Conservation (phyloP, 1,284 basidiomycete species). For the Cutaneotrichosporon curvatum region DNA sequence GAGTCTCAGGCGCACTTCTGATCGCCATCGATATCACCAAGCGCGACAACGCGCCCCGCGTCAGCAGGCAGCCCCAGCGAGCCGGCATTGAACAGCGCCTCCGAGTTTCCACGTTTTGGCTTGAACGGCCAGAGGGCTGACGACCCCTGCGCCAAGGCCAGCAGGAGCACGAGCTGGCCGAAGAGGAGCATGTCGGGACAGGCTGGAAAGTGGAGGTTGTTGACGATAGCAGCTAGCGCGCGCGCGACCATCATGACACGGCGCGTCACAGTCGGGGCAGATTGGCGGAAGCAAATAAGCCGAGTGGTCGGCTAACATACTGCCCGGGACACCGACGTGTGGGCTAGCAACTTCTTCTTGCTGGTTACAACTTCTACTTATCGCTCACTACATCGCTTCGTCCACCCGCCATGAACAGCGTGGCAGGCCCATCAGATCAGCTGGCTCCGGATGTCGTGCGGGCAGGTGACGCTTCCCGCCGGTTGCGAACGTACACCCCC, state of each 20-base stretch:
- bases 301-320: background rate
- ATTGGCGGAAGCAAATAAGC: slow-evolving; percentile 8
- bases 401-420: background rate
- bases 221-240: no score
- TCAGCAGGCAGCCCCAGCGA: slow-evolving; percentile 65
- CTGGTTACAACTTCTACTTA: background rate
- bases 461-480: background rate
- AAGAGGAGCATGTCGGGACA: slow-evolving; percentile 5
- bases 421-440: background rate
- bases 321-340: background rate
- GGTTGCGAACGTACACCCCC: slow-evolving; percentile 7
- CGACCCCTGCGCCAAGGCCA: slow-evolving; percentile 6
- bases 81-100: slow-evolving; percentile 74
- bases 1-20: slow-evolving; percentile 63
- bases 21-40: slow-evolving; percentile 92
- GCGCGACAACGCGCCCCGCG: slow-evolving; percentile 66
- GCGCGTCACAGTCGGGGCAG: background rate
- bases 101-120: slow-evolving; percentile 75
- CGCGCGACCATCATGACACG: background rate
- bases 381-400: background rate
- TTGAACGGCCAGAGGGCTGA: slow-evolving; percentile 63
- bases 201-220: background rate
- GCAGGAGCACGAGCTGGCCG: slow-evolving; percentile 6
- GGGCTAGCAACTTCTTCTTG: background rate
- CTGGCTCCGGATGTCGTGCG: background rate